These are phyloP conservation scores for Papilionanthe hybrid DNA, from an alignment of 116 monocot genomes.

Conservation along the genomic window DNA sequence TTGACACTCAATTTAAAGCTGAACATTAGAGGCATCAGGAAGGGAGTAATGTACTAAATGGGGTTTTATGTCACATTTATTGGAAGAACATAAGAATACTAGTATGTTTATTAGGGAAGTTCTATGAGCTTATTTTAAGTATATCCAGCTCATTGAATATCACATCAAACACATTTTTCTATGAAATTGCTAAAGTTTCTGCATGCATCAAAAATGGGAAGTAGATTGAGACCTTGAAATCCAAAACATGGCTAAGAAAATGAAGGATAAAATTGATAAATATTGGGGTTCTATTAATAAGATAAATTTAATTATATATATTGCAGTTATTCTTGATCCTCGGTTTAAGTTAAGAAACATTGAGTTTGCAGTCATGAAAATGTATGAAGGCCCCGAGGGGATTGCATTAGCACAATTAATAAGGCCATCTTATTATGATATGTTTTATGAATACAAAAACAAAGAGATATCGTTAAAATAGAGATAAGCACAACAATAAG, in stretches of 20 bases:
- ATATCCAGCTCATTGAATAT: background rate
- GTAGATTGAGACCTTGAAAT: background rate
- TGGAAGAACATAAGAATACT: background rate
- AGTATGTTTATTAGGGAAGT: background rate
- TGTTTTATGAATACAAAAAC: no score
- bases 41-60: background rate
- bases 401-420: background rate
- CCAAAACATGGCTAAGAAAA: background rate
- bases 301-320: slow-evolving; percentile 13
- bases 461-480: background rate
- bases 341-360: slow-evolving; percentile 13
- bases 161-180: background rate
- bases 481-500: background rate
- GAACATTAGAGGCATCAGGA: no score
- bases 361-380: background rate
- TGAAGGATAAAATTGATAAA: slow-evolving; percentile 16
- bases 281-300: slow-evolving; percentile 10
- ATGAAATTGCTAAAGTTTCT: background rate
- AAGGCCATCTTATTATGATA: no score
- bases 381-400: background rate
- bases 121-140: background rate
- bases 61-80: background rate
- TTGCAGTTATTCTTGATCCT: slow-evolving; percentile 11
- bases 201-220: background rate
- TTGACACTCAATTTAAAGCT: no score